Conservation (phyloP, 2,329 filamentous ascomycete genomes). For the Sclerotinia nivalis region DNA sequence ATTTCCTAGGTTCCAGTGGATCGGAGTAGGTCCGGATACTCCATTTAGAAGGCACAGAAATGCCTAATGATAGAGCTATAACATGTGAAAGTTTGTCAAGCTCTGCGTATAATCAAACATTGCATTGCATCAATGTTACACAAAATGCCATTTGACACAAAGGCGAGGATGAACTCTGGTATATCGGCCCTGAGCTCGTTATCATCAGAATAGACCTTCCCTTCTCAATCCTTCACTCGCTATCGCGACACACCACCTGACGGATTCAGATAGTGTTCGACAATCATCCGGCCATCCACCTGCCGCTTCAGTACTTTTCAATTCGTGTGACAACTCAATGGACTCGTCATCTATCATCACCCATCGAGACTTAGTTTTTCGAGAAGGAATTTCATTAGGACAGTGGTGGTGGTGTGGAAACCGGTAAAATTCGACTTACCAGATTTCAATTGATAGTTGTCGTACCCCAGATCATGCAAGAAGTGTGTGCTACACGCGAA, state of each 20-base stretch:
- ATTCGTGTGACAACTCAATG: slow-evolving; percentile 8
- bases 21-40: not conserved
- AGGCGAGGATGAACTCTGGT: not conserved
- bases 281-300: slow-evolving; percentile 13
- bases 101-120: not conserved
- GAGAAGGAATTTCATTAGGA: not conserved
- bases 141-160: not conserved
- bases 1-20: not conserved
- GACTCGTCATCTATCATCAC: slow-evolving; percentile 2
- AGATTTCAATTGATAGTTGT: not conserved
- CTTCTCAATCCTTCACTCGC: not conserved
- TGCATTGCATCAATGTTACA: slow-evolving; percentile 2
- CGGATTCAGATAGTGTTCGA: not conserved
- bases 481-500: not conserved
- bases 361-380: not conserved
- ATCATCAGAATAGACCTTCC: slow-evolving; percentile 7
- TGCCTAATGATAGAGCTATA: not conserved
- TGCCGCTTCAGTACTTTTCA: slow-evolving; percentile 10
- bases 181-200: not conserved
- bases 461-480: not conserved
- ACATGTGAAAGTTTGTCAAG: not conserved
- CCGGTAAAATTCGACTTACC: not conserved
- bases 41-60: not conserved
- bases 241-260: not conserved
- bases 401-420: not conserved